Percentiles rank a stretch among this genome's conserved stretches.
phyloP scores from a whole-genome alignment of 495 filamentous ascomycete genomes.

The Penicillium ochrochloron region DNA sequence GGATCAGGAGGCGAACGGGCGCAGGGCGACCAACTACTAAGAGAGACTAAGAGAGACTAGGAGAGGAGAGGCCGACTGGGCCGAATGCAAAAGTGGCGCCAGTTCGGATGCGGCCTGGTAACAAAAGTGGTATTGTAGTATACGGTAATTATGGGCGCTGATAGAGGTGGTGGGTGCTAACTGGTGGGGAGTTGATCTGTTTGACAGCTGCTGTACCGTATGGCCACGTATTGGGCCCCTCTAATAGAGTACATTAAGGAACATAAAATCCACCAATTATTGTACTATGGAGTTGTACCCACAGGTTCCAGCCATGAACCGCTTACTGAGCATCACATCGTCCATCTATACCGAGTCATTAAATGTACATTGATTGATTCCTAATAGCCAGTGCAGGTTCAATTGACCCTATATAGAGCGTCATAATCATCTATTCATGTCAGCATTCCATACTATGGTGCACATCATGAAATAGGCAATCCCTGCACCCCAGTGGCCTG shows the following conservation, averaged over 20 bases:
- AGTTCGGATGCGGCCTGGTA: constrained; percentile 12
- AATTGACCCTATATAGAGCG: background rate
- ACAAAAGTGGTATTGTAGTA: background rate
- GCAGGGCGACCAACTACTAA: background rate
- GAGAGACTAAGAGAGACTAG: too few species aligned
- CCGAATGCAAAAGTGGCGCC: constrained; percentile 14
- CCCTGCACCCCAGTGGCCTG: background rate
- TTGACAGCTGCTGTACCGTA: background rate
- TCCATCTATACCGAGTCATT: background rate
- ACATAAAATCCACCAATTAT: background rate
- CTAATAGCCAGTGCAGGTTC: background rate
- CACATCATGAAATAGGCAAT: background rate
- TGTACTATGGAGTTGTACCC: background rate
- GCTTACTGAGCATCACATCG: background rate
- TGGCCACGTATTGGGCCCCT: background rate
- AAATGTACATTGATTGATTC: background rate
- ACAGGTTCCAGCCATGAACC: constrained; percentile 5
- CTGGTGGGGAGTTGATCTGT: background rate
- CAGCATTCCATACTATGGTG: background rate
- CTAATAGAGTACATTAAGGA: background rate
- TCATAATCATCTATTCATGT: background rate
- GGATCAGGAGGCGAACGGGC: constrained; percentile 24
- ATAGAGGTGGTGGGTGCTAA: too few species aligned
- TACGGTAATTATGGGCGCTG: background rate
- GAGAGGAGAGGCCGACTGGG: background rate